Conservation (phyloP, 1,139 yeast species). For the Suhomyces choctaworum region DNA sequence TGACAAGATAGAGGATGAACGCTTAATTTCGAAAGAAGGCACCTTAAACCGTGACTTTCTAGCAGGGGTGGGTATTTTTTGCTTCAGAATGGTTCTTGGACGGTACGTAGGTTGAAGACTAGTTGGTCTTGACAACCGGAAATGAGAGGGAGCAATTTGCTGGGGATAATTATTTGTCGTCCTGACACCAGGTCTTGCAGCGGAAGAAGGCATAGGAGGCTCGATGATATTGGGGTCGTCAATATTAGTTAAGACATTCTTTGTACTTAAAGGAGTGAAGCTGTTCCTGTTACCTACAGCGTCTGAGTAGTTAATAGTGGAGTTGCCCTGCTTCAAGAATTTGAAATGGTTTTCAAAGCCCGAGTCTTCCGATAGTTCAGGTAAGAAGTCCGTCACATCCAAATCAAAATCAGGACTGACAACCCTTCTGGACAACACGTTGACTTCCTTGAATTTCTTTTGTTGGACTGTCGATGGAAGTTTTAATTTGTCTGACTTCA, state of each 20-base stretch:
- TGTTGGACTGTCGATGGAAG: slow-evolving; percentile 29
- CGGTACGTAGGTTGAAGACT: slow-evolving; percentile 6
- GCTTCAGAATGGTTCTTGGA: slow-evolving; percentile 8
- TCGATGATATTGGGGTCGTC: slow-evolving; percentile 23
- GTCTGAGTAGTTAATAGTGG: slow-evolving; percentile 21
- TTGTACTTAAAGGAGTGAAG: slow-evolving; percentile 31
- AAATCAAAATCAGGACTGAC: slow-evolving; percentile 41
- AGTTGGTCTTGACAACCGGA: slow-evolving; percentile 10
- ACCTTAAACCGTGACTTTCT: slow-evolving; percentile 38
- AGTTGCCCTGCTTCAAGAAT: slow-evolving; percentile 24
- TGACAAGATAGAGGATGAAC: slow-evolving; percentile 36
- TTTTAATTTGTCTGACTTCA: slow-evolving; percentile 8
- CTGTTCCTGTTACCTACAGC: slow-evolving; percentile 25
- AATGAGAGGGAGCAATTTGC: slow-evolving; percentile 6
- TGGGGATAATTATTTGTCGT: slow-evolving; percentile 10
- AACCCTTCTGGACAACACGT: slow-evolving; percentile 44
- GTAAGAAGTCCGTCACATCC: slow-evolving; percentile 42
- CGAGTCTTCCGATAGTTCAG: slow-evolving; percentile 50
- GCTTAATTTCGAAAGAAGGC: slow-evolving; percentile 46
- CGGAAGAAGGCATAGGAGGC: slow-evolving; percentile 23
- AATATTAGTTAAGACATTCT: slow-evolving; percentile 30
- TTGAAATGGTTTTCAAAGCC: slow-evolving; percentile 45
- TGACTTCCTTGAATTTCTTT: slow-evolving; percentile 44
- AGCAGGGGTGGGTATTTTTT: slow-evolving; percentile 5
- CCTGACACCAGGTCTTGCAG: slow-evolving; percentile 9